Conservation (phyloP, 352 stramenopile genomes). For the Phytophthora colocasiae region DNA sequence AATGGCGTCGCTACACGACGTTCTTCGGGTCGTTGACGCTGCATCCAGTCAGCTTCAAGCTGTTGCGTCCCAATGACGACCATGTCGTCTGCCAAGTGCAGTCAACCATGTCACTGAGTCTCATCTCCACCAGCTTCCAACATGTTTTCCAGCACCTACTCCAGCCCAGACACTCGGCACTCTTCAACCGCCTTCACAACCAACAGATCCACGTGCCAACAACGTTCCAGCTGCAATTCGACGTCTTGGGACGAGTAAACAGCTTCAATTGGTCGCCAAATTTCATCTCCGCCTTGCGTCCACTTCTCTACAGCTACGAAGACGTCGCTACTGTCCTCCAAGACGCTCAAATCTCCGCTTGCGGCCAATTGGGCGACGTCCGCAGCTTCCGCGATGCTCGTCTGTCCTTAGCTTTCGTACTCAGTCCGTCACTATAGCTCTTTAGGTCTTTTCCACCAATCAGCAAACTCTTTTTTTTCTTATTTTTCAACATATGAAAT, state of each 20-base stretch:
- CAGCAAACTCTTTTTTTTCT: background rate
- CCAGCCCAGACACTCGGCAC: constrained; percentile 4
- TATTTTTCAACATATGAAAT: background rate
- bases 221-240: constrained; percentile 26
- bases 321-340: constrained; percentile 28
- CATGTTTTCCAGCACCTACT: constrained; percentile 15
- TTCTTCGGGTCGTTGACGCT: constrained; percentile 22
- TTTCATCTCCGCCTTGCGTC: constrained; percentile 20
- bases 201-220: constrained; percentile 16
- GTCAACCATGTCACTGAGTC: constrained; percentile 15
- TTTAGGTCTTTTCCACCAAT: constrained; percentile 8
- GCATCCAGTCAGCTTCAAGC: constrained; percentile 4
- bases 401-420: constrained; percentile 17
- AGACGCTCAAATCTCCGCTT: constrained; percentile 22
- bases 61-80: background rate
- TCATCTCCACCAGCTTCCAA: constrained; percentile 11
- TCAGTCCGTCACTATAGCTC: constrained; percentile 10
- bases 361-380: constrained; percentile 20
- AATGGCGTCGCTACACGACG: constrained; percentile 34
- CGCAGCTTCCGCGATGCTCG: background rate
- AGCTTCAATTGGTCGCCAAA: constrained; percentile 14
- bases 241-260: constrained; percentile 9
- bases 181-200: constrained; percentile 6
- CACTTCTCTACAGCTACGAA: constrained; percentile 25
- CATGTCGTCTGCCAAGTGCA: constrained; percentile 15